Conservation (phyloP, 257 asterid species). For the Asclepias syriaca region DNA sequence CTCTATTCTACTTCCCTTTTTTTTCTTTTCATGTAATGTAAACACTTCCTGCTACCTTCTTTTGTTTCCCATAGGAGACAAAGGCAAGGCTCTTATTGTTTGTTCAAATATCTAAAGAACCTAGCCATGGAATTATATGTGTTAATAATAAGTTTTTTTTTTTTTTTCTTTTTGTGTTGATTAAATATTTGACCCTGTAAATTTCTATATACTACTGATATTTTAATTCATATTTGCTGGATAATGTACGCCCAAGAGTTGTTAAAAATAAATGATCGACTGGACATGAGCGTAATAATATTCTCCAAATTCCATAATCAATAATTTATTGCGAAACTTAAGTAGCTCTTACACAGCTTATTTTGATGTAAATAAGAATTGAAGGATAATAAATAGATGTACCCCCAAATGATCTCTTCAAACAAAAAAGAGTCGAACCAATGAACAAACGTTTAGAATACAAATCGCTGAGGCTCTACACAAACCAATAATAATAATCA, state of each 20-base stretch:
- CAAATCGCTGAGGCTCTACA: constrained; percentile 1
- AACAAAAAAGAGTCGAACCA: neutral
- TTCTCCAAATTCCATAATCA: neutral
- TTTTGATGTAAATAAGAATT: constrained; percentile 9
- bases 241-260: neutral
- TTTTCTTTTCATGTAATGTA: neutral
- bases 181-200: too few species aligned
- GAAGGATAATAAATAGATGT: neutral
- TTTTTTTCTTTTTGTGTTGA: too few species aligned
- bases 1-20: neutral
- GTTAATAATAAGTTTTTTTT: too few species aligned
- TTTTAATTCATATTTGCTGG: too few species aligned
- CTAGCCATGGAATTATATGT: too few species aligned
- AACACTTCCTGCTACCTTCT: neutral
- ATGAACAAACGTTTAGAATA: neutral
- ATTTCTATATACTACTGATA: too few species aligned
- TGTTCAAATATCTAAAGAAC: neutral
- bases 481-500: neutral
- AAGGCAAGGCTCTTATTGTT: neutral
- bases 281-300: neutral
- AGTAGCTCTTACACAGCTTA: constrained; percentile 11
- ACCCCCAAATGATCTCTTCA: neutral
- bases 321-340: neutral
- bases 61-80: neutral
- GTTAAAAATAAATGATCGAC: neutral